phyloP scores from a whole-genome alignment of 129 eudicot genomes.

The Arctium lappa region DNA sequence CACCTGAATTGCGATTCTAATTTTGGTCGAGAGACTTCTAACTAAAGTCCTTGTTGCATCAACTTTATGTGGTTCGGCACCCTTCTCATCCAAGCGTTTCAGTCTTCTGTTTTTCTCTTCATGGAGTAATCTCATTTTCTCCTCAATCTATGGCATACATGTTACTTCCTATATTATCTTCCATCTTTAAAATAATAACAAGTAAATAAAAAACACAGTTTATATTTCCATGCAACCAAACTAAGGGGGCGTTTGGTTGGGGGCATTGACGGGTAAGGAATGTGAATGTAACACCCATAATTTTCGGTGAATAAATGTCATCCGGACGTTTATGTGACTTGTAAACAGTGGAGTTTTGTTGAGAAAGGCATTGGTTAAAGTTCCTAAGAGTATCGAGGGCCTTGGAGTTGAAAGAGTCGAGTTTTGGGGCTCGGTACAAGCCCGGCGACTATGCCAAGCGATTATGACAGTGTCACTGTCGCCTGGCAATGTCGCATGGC shows the following conservation, averaged over 20 bases:
- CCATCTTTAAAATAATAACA: background rate
- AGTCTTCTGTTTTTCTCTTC: conserved; percentile 63
- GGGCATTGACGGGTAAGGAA: too few relatives aligned
- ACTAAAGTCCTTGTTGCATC: conserved; percentile 70
- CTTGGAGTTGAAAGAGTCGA: too few relatives aligned
- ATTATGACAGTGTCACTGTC: too few relatives aligned
- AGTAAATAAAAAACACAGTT: background rate
- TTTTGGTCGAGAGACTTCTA: conserved; percentile 80
- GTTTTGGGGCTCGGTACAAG: too few relatives aligned
- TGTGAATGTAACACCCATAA: too few relatives aligned
- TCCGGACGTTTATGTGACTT: too few relatives aligned
- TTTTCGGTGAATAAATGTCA: too few relatives aligned
- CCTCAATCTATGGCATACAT: conserved; percentile 62
- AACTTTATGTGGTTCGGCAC: conserved; percentile 82
- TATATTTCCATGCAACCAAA: background rate
- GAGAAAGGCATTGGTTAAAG: too few relatives aligned
- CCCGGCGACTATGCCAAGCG: too few relatives aligned
- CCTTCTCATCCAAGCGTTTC: conserved; percentile 76
- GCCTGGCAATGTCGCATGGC: too few relatives aligned
- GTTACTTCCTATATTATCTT: background rate
- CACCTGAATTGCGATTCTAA: conserved; percentile 84
- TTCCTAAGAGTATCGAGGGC: too few relatives aligned
- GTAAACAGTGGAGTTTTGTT: too few relatives aligned
- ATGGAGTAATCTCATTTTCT: conserved; percentile 84
- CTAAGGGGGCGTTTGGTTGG: background rate